phyloP scores from a whole-genome alignment of 192 early-diverging fungal species.

The Coemansia biformis region DNA sequence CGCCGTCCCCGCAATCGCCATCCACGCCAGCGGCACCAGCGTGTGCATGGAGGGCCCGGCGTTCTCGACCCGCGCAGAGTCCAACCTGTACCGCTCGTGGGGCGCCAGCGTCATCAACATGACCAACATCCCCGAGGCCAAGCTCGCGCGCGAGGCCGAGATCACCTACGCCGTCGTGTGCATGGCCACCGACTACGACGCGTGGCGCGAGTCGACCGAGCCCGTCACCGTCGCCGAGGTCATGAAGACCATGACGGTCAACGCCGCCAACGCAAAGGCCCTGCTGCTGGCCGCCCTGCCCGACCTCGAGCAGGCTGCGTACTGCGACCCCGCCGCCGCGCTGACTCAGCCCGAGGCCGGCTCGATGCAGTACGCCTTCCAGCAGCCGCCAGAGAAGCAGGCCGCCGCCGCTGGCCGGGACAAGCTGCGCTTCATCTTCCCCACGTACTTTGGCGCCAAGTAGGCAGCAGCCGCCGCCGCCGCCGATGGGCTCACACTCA shows the following conservation, averaged over 20 bases:
- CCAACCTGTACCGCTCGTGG: constrained; percentile 91
- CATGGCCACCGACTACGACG: constrained; percentile 99
- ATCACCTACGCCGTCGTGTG: constrained; percentile 98
- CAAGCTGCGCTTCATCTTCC: constrained; percentile 81
- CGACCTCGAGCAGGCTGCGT: constrained; percentile 59
- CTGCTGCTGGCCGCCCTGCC: constrained; percentile 75
- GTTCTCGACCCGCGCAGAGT: constrained; percentile 97
- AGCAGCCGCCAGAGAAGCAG: constrained; percentile 75
- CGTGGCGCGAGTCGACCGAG: constrained; percentile 74
- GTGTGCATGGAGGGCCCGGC: constrained; percentile 98
- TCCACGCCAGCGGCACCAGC: constrained; percentile 80
- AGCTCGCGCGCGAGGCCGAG: constrained; percentile 96
- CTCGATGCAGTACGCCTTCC: constrained; percentile 76
- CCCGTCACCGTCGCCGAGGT: constrained; percentile 81
- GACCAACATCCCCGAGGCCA: constrained; percentile 93
- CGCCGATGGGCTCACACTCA: too few relatives aligned
- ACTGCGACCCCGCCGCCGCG: constrained; percentile 51
- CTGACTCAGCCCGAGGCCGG: constrained; percentile 65
- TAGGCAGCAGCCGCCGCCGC: too few relatives aligned
- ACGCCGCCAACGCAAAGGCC: constrained; percentile 75
- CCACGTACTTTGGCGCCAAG: constrained; percentile 60
- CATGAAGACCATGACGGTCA: constrained; percentile 82
- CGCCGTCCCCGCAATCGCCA: constrained; percentile 41
- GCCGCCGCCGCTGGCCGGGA: constrained; percentile 58
- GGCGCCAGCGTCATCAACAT: constrained; percentile 97